Base-by-base conservation (phyloP, 1,284 basidiomycete species). In the Coniferiporia weirii region DNA sequence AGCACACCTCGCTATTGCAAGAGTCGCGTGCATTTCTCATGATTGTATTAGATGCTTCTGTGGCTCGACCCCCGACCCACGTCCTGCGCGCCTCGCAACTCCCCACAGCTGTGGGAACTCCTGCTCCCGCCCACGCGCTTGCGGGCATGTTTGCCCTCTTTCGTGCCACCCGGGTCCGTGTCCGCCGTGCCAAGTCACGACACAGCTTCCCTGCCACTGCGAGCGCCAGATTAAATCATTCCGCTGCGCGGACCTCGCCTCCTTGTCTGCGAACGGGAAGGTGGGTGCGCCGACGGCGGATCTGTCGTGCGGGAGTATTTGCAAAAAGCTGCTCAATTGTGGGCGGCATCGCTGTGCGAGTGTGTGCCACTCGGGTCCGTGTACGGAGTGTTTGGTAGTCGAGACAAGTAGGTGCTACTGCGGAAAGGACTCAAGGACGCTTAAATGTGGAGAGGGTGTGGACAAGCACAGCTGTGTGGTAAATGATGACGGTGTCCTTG, bases 81-180 rank as follows among this genome's bases (percentile, higher is more conserved):
- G 84, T 54, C 83, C 83, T 0, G 78, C 83, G 0, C 81, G 83
- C 6, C 76, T 89, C 0, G 79, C 84, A 0, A 92, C 88, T 0
- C 93, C 93, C 0, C 94, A 97, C 69, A 93, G 89, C 17, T 97
- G 94, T 66, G 90, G 82, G 0, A 84, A 85, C 61, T 79, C 84
- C 0, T 96, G 94, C 70, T 80, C 85, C 0, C 83, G 92, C 1
- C 66, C 75, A 1, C 79, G 92, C 3, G 70, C 66, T 51, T 87
- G 88, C 64, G 72, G 72, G 0, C 88, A 91, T 65, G 77, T 87
- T 0, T 97, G 93, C 66, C 82, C 89, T 0, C 79, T 86, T 8
- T 70, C 76, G 9, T 87, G 85, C 62, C 85, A 87, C 67, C 86
- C 85, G 0, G 86, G 94, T 22, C 87, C 92, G 0, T 95, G 93